These are phyloP conservation scores for Claviceps cyperi DNA, from an alignment of 2,329 filamentous ascomycete species.

Conservation along the genomic window DNA sequence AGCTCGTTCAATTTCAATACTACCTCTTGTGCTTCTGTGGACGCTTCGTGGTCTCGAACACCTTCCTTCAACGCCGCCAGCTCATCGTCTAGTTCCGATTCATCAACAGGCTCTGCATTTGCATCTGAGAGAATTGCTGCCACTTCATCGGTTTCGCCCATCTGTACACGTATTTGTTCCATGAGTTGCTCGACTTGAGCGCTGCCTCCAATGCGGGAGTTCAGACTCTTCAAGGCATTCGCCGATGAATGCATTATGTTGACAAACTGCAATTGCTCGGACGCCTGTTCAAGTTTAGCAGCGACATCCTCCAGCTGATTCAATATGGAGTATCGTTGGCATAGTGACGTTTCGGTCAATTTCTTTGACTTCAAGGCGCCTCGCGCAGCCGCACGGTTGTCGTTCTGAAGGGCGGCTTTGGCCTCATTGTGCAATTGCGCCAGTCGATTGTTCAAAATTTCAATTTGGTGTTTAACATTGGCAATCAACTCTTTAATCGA, in stretches of 20 bases:
- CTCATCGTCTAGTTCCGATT: slow-evolving; percentile 77
- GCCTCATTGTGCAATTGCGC: slow-evolving; percentile 50
- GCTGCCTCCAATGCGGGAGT: slow-evolving; percentile 61
- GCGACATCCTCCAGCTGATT: slow-evolving; percentile 73
- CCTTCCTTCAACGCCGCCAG: slow-evolving; percentile 58
- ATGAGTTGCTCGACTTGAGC: slow-evolving; percentile 65
- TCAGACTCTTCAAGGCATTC: slow-evolving; percentile 55
- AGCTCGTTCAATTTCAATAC: slow-evolving; percentile 39
- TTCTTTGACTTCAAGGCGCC: slow-evolving; percentile 74
- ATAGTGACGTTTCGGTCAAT: slow-evolving; percentile 58
- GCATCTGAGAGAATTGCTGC: slow-evolving; percentile 58
- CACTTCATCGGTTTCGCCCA: slow-evolving; percentile 71
- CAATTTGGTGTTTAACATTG: slow-evolving; percentile 59
- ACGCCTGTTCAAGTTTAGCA: slow-evolving; percentile 69
- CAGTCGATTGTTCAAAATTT: slow-evolving; percentile 51
- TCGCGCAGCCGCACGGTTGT: slow-evolving; percentile 62
- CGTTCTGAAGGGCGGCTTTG: slow-evolving; percentile 53
- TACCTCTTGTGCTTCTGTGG: slow-evolving; percentile 32
- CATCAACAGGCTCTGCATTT: slow-evolving; percentile 46
- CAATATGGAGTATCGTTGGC: slow-evolving; percentile 57
- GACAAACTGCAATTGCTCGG: slow-evolving; percentile 72
- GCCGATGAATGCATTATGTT: slow-evolving; percentile 69
- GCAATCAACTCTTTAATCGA: slow-evolving; percentile 67
- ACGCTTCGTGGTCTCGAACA: slow-evolving; percentile 35
- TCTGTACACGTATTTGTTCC: slow-evolving; percentile 63